Percentiles rank a stretch among this genome's conserved stretches.
phyloP scores from a whole-genome alignment of 2,329 filamentous ascomycete species.

The Metarhizium brunneum region DNA sequence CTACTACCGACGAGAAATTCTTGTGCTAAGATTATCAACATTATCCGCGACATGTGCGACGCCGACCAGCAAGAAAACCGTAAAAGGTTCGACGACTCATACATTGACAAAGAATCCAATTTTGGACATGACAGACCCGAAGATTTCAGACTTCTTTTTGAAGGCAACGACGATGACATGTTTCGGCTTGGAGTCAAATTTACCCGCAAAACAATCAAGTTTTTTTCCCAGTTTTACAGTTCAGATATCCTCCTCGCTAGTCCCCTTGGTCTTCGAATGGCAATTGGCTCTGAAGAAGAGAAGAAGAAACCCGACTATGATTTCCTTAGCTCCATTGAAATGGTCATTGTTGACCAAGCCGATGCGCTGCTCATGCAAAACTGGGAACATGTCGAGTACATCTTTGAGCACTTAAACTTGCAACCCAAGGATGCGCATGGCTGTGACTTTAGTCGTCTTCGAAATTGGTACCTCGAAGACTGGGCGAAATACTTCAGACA shows the following conservation, averaged over 20 bases:
- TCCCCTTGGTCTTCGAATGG: slow-evolving; percentile 80
- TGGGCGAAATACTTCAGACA: slow-evolving; percentile 75
- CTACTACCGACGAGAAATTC: slow-evolving; percentile 82
- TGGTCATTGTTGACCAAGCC: slow-evolving; percentile 83
- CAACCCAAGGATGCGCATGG: slow-evolving; percentile 85
- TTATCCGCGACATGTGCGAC: slow-evolving; percentile 64
- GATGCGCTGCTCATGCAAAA: slow-evolving; percentile 96
- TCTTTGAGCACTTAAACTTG: slow-evolving; percentile 84
- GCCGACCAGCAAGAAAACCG: slow-evolving; percentile 93
- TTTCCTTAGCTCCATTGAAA: slow-evolving; percentile 87
- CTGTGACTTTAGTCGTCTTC: slow-evolving; percentile 86
- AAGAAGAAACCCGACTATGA: slow-evolving; percentile 64
- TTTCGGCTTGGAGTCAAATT: slow-evolving; percentile 96
- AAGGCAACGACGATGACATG: slow-evolving; percentile 94
- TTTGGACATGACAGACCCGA: slow-evolving; percentile 68
- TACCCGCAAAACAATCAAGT: slow-evolving; percentile 90
- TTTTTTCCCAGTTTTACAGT: slow-evolving; percentile 90
- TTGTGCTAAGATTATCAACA: slow-evolving; percentile 68
- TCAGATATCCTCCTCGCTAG: slow-evolving; percentile 92
- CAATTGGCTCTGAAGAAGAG: slow-evolving; percentile 69
- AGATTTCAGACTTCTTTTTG: slow-evolving; percentile 84
- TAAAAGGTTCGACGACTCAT: slow-evolving; percentile 82
- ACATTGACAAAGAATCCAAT: slow-evolving; percentile 54
- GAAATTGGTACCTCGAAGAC: slow-evolving; percentile 87
- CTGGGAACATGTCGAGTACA: slow-evolving; percentile 90